These are phyloP conservation scores for Hypoxylon sp. DNA, from an alignment of 2,329 filamentous ascomycete species.

Conservation along the genomic window DNA sequence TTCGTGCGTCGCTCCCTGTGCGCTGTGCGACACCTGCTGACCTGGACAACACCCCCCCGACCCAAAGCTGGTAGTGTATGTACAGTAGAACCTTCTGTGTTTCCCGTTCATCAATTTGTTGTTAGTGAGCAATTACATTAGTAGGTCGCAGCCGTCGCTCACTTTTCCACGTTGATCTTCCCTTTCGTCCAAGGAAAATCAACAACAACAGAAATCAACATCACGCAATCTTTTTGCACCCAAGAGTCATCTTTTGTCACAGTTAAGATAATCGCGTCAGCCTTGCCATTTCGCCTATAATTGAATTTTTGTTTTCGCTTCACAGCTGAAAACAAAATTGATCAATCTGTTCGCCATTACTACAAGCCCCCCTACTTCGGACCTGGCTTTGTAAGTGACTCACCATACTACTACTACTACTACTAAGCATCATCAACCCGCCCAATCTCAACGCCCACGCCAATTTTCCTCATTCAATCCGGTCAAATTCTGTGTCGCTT, in stretches of 20 bases:
- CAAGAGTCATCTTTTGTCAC: slow-evolving; percentile 72
- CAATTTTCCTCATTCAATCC: slow-evolving; percentile 16
- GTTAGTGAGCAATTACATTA: slow-evolving; percentile 44
- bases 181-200: slow-evolving; percentile 65
- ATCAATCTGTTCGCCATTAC: slow-evolving; percentile 49
- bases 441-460: slow-evolving; percentile 37
- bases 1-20: slow-evolving; percentile 38
- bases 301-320: slow-evolving; percentile 53
- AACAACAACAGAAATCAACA: slow-evolving; percentile 61
- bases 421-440: slow-evolving; percentile 32
- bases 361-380: slow-evolving; percentile 54
- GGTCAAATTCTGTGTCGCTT: slow-evolving; percentile 54
- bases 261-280: slow-evolving; percentile 73
- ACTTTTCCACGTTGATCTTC: slow-evolving; percentile 55
- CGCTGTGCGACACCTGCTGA: slow-evolving; percentile 42
- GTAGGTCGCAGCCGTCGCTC: slow-evolving; percentile 55
- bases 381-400: slow-evolving; percentile 57
- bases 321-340: slow-evolving; percentile 53
- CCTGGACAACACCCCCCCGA: slow-evolving; percentile 37
- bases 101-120: slow-evolving; percentile 31
- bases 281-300: slow-evolving; percentile 60
- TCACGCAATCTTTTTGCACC: slow-evolving; percentile 61
- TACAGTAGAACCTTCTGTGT: slow-evolving; percentile 38
- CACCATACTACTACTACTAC: slow-evolving; percentile 28
- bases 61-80: neutral